Evolutionary conservation across 176 grass and related monocot species (phyloP).

Genomic region (Panicum miliaceum): DNA sequence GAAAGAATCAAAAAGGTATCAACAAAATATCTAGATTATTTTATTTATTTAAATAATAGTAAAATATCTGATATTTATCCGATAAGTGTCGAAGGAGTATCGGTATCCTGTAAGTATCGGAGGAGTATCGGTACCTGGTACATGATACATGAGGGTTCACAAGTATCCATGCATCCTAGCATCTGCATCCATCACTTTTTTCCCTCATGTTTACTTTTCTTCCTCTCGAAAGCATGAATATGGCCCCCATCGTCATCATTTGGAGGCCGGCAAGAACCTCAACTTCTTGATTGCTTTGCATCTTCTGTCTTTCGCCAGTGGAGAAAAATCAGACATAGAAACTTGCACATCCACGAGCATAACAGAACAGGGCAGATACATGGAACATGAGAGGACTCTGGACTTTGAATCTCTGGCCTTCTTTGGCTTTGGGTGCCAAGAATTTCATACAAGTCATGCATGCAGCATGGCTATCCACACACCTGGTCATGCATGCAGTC

Average conservation of each 20-base stretch:
- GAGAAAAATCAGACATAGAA: neutral
- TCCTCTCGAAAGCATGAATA: neutral
- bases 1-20: too few species aligned
- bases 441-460: constrained; percentile 20
- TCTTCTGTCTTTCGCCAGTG: constrained; percentile 13
- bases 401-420: constrained; percentile 27
- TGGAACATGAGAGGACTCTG: neutral
- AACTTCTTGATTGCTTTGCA: constrained; percentile 20
- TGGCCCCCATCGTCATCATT: neutral
- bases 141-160: too few species aligned
- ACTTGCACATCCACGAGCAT: constrained; percentile 4
- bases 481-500: neutral
- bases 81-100: too few species aligned
- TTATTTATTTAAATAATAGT: too few species aligned
- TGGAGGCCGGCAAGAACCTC: constrained; percentile 10
- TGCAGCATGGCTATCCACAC: neutral
- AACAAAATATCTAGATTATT: too few species aligned
- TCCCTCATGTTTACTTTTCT: neutral
- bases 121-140: too few species aligned
- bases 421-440: constrained; percentile 24
- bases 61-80: too few species aligned
- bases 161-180: neutral
- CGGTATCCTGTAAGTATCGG: too few species aligned
- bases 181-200: neutral
- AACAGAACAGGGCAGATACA: neutral